These are phyloP conservation scores for Ceratobasidium sp. DNA, from an alignment of 1,284 basidiomycete genomes.

Conservation along the genomic window DNA sequence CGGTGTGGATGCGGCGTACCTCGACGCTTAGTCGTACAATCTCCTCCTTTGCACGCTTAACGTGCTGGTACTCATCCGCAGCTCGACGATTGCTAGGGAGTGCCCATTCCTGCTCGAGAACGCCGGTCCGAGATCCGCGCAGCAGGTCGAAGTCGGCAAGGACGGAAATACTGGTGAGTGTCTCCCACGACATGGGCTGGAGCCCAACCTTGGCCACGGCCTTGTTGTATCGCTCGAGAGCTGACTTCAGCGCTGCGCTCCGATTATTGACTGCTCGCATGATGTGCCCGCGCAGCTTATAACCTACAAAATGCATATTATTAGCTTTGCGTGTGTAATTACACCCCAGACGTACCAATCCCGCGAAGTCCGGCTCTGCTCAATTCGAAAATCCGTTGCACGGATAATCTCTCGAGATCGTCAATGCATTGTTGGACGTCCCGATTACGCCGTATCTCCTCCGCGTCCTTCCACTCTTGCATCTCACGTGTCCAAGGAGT, in stretches of 20 bases:
- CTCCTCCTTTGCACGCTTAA: slow-evolving; percentile 1
- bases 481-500: background rate
- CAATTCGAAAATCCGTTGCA: background rate
- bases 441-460: background rate
- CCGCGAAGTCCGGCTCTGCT: background rate
- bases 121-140: background rate
- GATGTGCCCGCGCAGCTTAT: slow-evolving; percentile 1
- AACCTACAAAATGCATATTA: background rate
- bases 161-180: background rate
- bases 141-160: background rate
- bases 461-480: background rate
- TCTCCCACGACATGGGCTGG: background rate
- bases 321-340: background rate
- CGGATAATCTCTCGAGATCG: background rate
- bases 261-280: background rate
- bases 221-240: background rate
- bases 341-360: background rate
- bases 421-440: background rate
- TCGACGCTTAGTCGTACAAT: background rate
- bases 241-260: background rate
- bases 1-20: background rate
- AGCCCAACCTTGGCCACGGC: background rate
- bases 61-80: background rate
- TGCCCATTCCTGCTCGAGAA: background rate
- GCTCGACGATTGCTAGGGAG: background rate